Conservation (phyloP, 768 basidiomycete genomes). For the Dentipellis sp. region DNA sequence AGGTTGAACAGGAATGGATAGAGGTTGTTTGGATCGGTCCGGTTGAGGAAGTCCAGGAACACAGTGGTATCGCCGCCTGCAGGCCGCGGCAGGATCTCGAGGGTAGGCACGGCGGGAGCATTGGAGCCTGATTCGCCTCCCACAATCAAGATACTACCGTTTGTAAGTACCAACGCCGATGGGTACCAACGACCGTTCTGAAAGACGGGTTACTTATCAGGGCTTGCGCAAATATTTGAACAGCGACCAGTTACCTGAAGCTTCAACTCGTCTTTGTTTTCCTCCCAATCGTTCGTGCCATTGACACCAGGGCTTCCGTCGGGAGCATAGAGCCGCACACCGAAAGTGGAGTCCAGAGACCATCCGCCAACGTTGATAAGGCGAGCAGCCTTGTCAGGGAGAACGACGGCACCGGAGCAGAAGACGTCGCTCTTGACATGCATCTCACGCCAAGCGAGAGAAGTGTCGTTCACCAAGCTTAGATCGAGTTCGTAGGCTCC, state of each 20-base stretch:
- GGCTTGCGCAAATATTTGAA: not conserved
- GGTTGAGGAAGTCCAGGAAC: slow-evolving; percentile 53
- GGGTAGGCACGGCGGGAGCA: slow-evolving; percentile 51
- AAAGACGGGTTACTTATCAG: not conserved
- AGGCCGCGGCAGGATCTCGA: slow-evolving; percentile 65
- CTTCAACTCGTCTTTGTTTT: slow-evolving; percentile 44
- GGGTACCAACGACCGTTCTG: slow-evolving; percentile 69
- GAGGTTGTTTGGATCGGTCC: slow-evolving; percentile 74
- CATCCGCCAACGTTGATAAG: slow-evolving; percentile 62
- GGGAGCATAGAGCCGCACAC: slow-evolving; percentile 66
- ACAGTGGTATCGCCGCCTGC: slow-evolving; percentile 51
- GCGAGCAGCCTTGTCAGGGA: slow-evolving; percentile 66
- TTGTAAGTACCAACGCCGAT: slow-evolving; percentile 55
- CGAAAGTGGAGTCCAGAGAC: slow-evolving; percentile 64
- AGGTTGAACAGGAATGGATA: slow-evolving; percentile 73
- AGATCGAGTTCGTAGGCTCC: slow-evolving; percentile 75
- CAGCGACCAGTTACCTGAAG: slow-evolving; percentile 41
- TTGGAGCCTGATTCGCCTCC: slow-evolving; percentile 73
- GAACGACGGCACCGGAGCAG: slow-evolving; percentile 63
- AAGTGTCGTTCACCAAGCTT: slow-evolving; percentile 36
- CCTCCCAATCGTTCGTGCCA: slow-evolving; percentile 75
- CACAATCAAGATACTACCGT: slow-evolving; percentile 65
- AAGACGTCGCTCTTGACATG: slow-evolving; percentile 73
- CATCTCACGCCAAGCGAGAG: slow-evolving; percentile 63
- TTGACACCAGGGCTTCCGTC: slow-evolving; percentile 60